Evolutionary conservation across 1,139 yeast species (phyloP).

Genomic region (Trichomonascaceae sp.): DNA sequence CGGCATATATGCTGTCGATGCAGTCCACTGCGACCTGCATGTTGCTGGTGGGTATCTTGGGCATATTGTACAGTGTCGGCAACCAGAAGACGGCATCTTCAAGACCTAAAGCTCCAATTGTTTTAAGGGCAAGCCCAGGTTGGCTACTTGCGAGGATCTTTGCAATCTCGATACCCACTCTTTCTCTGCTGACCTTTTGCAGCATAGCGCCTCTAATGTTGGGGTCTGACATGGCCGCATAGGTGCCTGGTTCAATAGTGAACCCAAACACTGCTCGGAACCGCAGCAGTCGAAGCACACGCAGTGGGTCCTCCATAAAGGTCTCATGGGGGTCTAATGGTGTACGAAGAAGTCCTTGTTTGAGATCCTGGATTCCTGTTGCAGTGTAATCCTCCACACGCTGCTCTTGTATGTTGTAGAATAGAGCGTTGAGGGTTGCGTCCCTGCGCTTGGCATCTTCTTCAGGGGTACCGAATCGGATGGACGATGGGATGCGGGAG

Average conservation of each 20-base stretch:
- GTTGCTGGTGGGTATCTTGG: not conserved
- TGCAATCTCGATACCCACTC: constrained; percentile 76
- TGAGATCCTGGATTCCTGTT: constrained; percentile 57
- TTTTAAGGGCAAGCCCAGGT: constrained; percentile 50
- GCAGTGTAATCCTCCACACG: constrained; percentile 77
- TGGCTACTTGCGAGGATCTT: constrained; percentile 56
- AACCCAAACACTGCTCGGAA: constrained; percentile 77
- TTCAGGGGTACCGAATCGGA: constrained; percentile 67
- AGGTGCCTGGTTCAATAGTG: constrained; percentile 43
- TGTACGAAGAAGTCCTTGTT: constrained; percentile 62
- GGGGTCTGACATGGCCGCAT: constrained; percentile 50
- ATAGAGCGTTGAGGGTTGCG: constrained; percentile 82
- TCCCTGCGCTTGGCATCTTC: constrained; percentile 91
- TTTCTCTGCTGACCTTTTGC: constrained; percentile 73
- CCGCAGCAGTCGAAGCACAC: constrained; percentile 72
- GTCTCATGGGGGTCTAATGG: constrained; percentile 80
- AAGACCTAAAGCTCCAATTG: constrained; percentile 43
- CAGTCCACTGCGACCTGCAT: not conserved
- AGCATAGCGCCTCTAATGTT: constrained; percentile 47
- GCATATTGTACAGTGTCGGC: constrained; percentile 2
- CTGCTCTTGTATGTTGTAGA: constrained; percentile 59
- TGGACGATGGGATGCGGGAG: constrained; percentile 60
- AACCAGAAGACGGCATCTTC: constrained; percentile 43
- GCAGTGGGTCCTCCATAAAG: constrained; percentile 82
- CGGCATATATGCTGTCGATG: not conserved